These are phyloP conservation scores for Coffea eugenioides DNA, from an alignment of 257 asterid species.

Conservation along the genomic window DNA sequence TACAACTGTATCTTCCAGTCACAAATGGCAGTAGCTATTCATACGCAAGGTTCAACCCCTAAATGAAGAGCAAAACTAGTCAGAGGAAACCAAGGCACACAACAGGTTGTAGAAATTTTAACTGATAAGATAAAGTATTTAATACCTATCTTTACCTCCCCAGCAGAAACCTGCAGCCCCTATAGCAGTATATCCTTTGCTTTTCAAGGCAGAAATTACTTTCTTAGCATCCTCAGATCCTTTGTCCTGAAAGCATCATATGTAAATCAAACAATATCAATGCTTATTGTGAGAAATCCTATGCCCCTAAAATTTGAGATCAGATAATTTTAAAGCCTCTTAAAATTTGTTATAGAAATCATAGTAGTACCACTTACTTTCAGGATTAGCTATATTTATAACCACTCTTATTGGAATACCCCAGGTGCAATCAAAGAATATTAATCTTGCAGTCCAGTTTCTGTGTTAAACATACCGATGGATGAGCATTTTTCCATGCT, in stretches of 20 bases:
- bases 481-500: conserved; percentile 48
- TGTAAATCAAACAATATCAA: neutral
- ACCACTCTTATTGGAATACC: neutral
- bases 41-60: too few species aligned
- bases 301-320: neutral
- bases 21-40: too few species aligned
- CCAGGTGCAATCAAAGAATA: neutral
- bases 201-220: conserved; percentile 44
- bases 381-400: neutral
- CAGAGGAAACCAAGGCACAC: too few species aligned
- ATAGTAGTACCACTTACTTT: too few species aligned
- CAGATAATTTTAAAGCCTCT: neutral
- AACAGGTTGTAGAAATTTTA: too few species aligned
- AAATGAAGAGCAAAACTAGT: too few species aligned
- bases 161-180: conserved; percentile 77
- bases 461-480: conserved; percentile 33
- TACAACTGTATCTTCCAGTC: too few species aligned
- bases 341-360: neutral
- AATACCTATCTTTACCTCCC: conserved; percentile 47
- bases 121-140: too few species aligned
- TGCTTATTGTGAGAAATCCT: neutral
- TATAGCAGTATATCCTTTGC: conserved; percentile 43
- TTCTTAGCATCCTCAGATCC: conserved; percentile 61
- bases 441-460: neutral
- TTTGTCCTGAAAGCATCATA: conserved; percentile 30